Evolutionary conservation across 352 stramenopile genomes (phyloP).

Genomic region (Pythium pyrilobum): DNA sequence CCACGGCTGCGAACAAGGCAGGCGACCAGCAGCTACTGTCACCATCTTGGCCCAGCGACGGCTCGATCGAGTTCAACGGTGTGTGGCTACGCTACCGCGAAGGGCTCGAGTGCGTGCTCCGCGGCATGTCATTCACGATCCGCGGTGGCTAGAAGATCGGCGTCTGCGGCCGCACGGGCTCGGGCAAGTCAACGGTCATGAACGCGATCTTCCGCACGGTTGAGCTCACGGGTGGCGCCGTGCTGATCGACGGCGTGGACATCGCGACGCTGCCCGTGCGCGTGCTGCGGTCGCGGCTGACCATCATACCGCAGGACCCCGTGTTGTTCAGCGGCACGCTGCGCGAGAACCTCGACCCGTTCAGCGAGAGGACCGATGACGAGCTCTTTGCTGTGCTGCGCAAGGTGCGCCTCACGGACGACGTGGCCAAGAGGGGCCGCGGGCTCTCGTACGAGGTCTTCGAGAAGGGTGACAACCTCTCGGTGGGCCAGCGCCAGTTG

Average conservation of each 20-base stretch:
- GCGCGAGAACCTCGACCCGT: constrained; percentile 88
- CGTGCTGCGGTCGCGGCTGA: constrained; percentile 11
- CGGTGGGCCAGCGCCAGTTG: constrained; percentile 91
- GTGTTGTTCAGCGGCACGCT: constrained; percentile 85
- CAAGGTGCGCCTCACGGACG: constrained; percentile 16
- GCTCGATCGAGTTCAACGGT: constrained; percentile 17
- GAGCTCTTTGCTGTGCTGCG: constrained; percentile 23
- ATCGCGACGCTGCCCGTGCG: constrained; percentile 20
- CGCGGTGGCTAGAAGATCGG: constrained; percentile 20
- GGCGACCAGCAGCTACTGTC: neutral
- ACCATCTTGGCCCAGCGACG: constrained; percentile 19
- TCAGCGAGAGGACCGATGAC: constrained; percentile 46
- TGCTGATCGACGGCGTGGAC: constrained; percentile 81
- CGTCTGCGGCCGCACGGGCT: constrained; percentile 25
- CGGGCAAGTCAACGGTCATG: constrained; percentile 28
- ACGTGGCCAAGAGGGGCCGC: neutral
- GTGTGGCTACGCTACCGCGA: constrained; percentile 29
- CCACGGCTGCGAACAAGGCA: neutral
- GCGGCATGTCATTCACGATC: constrained; percentile 17
- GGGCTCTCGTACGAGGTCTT: constrained; percentile 76
- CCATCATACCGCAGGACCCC: constrained; percentile 74
- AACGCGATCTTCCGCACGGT: constrained; percentile 26
- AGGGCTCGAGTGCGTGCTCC: constrained; percentile 24
- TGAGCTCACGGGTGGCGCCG: constrained; percentile 26
- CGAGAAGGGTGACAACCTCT: constrained; percentile 91